Percentiles rank a stretch among this genome's conserved stretches.
Evolutionary conservation across 1,284 basidiomycete species (phyloP).

Genomic region (Moesziomyces sp.): DNA sequence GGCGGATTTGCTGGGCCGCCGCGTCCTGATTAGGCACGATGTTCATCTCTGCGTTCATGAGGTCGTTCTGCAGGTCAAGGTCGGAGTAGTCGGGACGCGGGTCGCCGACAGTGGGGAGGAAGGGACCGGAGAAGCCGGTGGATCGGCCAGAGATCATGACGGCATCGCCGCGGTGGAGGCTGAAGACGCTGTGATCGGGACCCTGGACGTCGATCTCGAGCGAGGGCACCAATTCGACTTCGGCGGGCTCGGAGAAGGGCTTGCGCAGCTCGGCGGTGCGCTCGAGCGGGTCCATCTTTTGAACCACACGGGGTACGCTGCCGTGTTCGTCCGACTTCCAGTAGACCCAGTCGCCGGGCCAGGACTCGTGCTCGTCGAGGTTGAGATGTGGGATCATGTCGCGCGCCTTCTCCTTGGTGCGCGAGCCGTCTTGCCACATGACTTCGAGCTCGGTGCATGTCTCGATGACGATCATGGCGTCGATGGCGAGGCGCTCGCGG

Average conservation of each 20-base stretch:
- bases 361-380: conserved; percentile 68
- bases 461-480: conserved; percentile 72
- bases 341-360: conserved; percentile 86
- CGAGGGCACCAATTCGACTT: conserved; percentile 78
- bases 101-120: conserved; percentile 44
- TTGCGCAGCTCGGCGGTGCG: conserved; percentile 60
- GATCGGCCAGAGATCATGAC: conserved; percentile 77
- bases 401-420: conserved; percentile 73
- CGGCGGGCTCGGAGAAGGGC: conserved; percentile 48
- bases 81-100: conserved; percentile 37
- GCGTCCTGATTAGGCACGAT: conserved; percentile 4
- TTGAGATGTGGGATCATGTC: conserved; percentile 80
- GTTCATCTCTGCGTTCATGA: conserved; percentile 31
- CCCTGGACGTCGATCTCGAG: conserved; percentile 89
- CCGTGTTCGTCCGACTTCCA: conserved; percentile 80
- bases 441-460: conserved; percentile 78
- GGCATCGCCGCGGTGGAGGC: conserved; percentile 82
- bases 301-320: conserved; percentile 77
- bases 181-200: conserved; percentile 70
- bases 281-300: conserved; percentile 69
- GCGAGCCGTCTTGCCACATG: conserved; percentile 86
- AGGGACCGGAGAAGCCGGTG: conserved; percentile 72
- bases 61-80: conserved; percentile 26
- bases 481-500: conserved; percentile 28
- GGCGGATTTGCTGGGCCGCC: conserved; percentile 4